These are phyloP conservation scores for Candida sp. DNA, from an alignment of 1,139 yeast genomes.

Conservation along the genomic window DNA sequence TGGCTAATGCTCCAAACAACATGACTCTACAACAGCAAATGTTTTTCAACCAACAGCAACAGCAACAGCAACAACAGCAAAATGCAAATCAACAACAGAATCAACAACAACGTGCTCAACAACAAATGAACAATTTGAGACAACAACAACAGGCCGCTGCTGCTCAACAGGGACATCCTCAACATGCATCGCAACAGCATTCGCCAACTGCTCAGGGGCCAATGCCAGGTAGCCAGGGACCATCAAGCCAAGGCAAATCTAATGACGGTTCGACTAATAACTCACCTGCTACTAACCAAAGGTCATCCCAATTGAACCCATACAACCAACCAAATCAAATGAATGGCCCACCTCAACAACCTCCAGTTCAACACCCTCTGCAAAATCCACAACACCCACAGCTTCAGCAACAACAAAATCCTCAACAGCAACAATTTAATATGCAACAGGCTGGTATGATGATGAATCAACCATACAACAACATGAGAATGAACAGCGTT, in stretches of 20 bases:
- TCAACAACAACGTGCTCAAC: slow-evolving; percentile 49
- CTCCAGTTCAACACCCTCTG: background rate
- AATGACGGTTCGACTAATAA: slow-evolving; percentile 13
- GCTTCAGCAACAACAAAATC: slow-evolving; percentile 11
- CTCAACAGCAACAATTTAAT: slow-evolving; percentile 3
- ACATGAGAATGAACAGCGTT: slow-evolving; percentile 2
- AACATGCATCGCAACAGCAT: slow-evolving; percentile 6
- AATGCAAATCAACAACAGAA: slow-evolving; percentile 27
- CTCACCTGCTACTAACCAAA: slow-evolving; percentile 18
- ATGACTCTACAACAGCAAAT: slow-evolving; percentile 22
- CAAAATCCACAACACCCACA: slow-evolving; percentile 13
- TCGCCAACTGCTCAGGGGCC: slow-evolving; percentile 6
- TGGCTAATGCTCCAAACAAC: slow-evolving; percentile 11
- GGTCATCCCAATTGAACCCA: slow-evolving; percentile 17
- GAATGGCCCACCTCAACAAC: slow-evolving; percentile 5
- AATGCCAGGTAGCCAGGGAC: slow-evolving; percentile 7
- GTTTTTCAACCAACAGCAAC: slow-evolving; percentile 19
- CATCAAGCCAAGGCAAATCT: slow-evolving; percentile 1
- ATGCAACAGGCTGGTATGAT: background rate
- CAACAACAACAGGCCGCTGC: slow-evolving; percentile 37
- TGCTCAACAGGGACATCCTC: slow-evolving; percentile 13
- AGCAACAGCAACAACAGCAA: slow-evolving; percentile 13
- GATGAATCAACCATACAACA: background rate
- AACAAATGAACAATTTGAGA: slow-evolving; percentile 49
- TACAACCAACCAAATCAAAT: slow-evolving; percentile 9